A percentile compares a stretch with the other conserved stretches of the same genome.
Evolutionary conservation across 768 basidiomycete species (phyloP).

Genomic region (Panaeolus cyanescens): DNA sequence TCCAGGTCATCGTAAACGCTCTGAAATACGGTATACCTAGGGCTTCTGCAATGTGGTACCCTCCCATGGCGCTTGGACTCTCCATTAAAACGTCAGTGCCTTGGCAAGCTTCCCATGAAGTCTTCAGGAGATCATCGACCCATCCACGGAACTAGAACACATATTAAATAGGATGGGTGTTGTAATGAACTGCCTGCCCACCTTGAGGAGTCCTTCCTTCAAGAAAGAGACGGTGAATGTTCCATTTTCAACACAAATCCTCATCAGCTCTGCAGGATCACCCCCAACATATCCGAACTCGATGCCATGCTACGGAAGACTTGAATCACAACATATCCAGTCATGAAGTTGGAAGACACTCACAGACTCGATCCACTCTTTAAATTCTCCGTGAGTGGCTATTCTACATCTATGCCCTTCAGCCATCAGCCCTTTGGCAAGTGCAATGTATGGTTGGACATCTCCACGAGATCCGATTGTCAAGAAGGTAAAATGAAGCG

Average conservation of each 20-base stretch:
- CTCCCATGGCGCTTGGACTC: conserved; percentile 96
- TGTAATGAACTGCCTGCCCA: conserved; percentile 28
- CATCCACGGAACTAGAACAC: conserved; percentile 86
- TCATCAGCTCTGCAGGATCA: conserved; percentile 97
- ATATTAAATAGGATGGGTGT: conserved; percentile 6
- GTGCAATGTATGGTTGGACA: conserved; percentile 96
- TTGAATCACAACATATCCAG: conserved; percentile 1
- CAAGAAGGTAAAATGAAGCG: conserved; percentile 89
- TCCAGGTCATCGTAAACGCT: conserved; percentile 98
- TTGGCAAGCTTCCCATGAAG: conserved; percentile 97
- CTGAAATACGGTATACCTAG: conserved; percentile 91
- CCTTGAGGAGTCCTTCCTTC: conserved; percentile 88
- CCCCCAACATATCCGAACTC: conserved; percentile 94
- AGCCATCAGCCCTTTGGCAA: conserved; percentile 87
- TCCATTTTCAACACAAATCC: conserved; percentile 97
- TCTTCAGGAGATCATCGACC: conserved; percentile 94
- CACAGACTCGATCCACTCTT: conserved; percentile 93
- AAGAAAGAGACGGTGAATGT: conserved; percentile 95
- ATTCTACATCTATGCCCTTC: conserved; percentile 91
- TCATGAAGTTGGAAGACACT: conserved; percentile 30
- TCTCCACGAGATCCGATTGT: conserved; percentile 97
- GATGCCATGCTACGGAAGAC: conserved; percentile 76
- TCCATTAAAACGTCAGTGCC: conserved; percentile 92
- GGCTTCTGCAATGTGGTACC: conserved; percentile 96
- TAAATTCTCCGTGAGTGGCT: conserved; percentile 94